Percentiles rank a stretch among this genome's conserved stretches.
Conservation (phyloP, 2,329 filamentous ascomycete species). For the Coniochaeta ligniaria region DNA sequence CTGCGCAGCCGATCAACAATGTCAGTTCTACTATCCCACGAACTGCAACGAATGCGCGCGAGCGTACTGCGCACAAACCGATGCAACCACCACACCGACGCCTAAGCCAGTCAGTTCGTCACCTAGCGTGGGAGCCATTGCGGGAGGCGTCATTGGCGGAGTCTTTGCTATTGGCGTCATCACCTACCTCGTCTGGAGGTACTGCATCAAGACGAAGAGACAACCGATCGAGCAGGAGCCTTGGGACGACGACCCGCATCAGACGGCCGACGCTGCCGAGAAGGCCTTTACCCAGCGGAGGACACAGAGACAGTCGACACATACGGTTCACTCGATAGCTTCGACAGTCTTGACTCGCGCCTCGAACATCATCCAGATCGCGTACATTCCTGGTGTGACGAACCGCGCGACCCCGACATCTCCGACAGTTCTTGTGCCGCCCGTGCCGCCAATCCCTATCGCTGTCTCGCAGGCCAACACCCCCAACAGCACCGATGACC, state of each 20-base stretch:
- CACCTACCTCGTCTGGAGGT: conserved; percentile 80
- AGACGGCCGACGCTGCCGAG: conserved; percentile 34
- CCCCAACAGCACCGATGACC: conserved; percentile 58
- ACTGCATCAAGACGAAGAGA: conserved; percentile 75
- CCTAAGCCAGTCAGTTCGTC: conserved; percentile 26
- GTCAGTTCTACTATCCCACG: conserved; percentile 36
- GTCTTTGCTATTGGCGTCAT: conserved; percentile 66
- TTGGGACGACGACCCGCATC: conserved; percentile 52
- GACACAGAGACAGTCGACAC: conserved; percentile 66
- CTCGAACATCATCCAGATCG: conserved; percentile 98
- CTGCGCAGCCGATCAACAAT: conserved; percentile 33
- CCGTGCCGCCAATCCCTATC: conserved; percentile 84
- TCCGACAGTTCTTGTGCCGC: conserved; percentile 74
- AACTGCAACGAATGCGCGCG: conserved; percentile 39
- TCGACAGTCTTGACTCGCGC: conserved; percentile 92
- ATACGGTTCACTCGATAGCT: conserved; percentile 86
- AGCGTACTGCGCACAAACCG: conserved; percentile 33
- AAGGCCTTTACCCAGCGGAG: conserved; percentile 45
- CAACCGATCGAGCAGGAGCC: conserved; percentile 47
- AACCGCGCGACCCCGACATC: conserved; percentile 84
- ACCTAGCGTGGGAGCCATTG: conserved; percentile 77
- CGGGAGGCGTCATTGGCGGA: conserved; percentile 84
- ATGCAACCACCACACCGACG: conserved; percentile 7
- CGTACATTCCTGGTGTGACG: conserved; percentile 95
- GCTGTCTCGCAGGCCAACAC: conserved; percentile 51